Base-by-base conservation (phyloP, 805 yeast species). In the Wickerhamiella qilinensis region DNA sequence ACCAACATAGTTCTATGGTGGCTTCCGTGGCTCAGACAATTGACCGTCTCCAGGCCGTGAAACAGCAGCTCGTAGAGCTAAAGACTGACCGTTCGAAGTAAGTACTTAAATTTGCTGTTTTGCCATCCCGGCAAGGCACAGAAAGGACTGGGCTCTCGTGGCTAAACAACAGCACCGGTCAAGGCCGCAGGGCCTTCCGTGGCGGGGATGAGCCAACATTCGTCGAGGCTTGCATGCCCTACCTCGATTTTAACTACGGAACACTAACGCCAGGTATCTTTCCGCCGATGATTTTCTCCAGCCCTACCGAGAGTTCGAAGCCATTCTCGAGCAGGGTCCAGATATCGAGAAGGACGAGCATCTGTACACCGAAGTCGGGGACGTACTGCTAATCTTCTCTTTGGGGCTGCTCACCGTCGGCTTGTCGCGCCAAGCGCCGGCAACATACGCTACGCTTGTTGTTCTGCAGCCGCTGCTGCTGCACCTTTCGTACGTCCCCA, bases 391-490 rank as follows among this genome's bases (percentile, higher is more conserved):
- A 57, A 61, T 91, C 35, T 61, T 88, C 33, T 79, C 94, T 12
- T 65, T 91, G 37, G 79, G 91, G 47, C 83, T 86, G 57, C 72
- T 88, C 52, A 83, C 97, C 2, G 91, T 93, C 42, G 99, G 99
- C 2, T 64, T 84, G 49, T 79, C 80, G 35, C 77, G 84, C 48
- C 71, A 84, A 27, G 94, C 95, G 1, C 94, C 97, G 1, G 94
- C 96, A 3, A 82, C 94, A 1, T 91, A 81, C 59, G 88, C 94
- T 4, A 81, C 93, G 3, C 62, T 88, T 31, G 68, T 85, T 31
- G 84, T 97, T 0, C 93, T 91, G 17, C 78, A 77, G 58, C 74
- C 91, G 48, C 62, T 91, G 41, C 65, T 91, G 47, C 81, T 74
- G 46, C 97, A 88, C 59, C 62, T 88, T 44, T 71, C 73, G 46